Percentiles rank a stretch among this genome's conserved stretches.
Conservation (phyloP, 2,329 filamentous ascomycete genomes). For the Anthostomella pinea region DNA sequence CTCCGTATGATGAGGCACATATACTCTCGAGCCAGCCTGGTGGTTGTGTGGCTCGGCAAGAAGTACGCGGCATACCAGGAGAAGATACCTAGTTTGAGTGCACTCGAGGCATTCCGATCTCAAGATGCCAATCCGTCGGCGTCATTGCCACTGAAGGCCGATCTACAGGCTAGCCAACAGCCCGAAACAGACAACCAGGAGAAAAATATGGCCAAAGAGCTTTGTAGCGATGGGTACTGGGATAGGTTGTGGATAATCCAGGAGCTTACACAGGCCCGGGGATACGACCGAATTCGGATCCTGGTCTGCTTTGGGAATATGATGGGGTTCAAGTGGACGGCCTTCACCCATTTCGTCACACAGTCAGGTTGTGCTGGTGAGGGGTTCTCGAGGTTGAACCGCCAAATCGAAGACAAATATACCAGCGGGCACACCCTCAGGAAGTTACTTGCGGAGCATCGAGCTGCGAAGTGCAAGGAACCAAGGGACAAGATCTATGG, state of each 20-base stretch:
- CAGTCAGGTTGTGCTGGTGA: constrained; percentile 6
- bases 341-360: constrained; percentile 16
- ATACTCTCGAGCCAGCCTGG: constrained; percentile 17
- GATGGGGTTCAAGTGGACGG: constrained; percentile 12
- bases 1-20: constrained; percentile 22
- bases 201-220: constrained; percentile 3
- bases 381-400: constrained; percentile 18
- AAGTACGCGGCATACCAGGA: constrained; percentile 4
- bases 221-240: constrained; percentile 20
- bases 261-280: constrained; percentile 24
- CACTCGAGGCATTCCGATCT: too few species aligned
- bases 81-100: too few species aligned
- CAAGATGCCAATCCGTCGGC: background rate
- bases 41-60: constrained; percentile 22
- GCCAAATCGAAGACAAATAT: constrained; percentile 13
- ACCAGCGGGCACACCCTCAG: constrained; percentile 13
- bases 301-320: constrained; percentile 22
- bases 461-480: constrained; percentile 25
- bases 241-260: constrained; percentile 27
- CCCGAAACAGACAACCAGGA: background rate
- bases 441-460: constrained; percentile 23
- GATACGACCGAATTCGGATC: constrained; percentile 4
- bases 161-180: too few species aligned
- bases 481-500: constrained; percentile 31
- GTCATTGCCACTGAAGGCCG: too few species aligned